Evolutionary conservation across 176 grass and related monocot species (phyloP), one percentile per base, ranked within the genome.

Genomic region (Ensete ventricosum): DNA sequence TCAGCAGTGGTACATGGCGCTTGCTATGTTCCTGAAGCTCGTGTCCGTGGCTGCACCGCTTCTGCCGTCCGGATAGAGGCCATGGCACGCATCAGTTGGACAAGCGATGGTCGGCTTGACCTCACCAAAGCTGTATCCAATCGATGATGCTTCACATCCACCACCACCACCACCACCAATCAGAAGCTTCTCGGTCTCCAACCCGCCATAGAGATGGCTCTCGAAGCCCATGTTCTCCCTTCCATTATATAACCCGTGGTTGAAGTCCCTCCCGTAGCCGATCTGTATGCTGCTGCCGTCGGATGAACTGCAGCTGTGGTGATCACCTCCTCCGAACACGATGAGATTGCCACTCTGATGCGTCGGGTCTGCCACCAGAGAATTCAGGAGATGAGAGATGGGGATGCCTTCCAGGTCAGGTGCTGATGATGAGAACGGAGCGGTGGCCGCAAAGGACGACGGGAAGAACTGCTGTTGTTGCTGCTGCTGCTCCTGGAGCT

Each of bases 311-410:
- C 69, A 52, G 54, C 8, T 76, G 76, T 55, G 76, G 9, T 82
- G 67, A 27, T 73, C 79, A 22, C 62, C 51, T 27, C 84, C 87
- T 27, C 84, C 87, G 77, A 88, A 78, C 73, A 71, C 53, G 54
- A 88, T 73, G 74, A 85, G 62, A 54, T 17, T 71, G 52, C 73
- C 27, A 23, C 52, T 23, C 14, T 43, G 78, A 26, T 52, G 80
- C 22, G 64, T 63, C 82, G 25, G 53, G 14, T 23, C 9, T 76
- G 75, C 53, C 52, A 23, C 10, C 52, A 62, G 73, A 9, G 73
- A 43, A 43, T 51, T 78, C 48, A 63, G 70, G 74, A 80, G 3
- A n/a, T 63, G 68, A 9, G 83, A 26, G 16, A 60, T 8, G 53
- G 81, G 78, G 66, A 81, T 67, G 59, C 82, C 80, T 67, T 86